A percentile compares a stretch with the other conserved stretches of the same genome.
phyloP scores from a whole-genome alignment of 2,329 filamentous ascomycete genomes.

The Claviceps sp. region DNA sequence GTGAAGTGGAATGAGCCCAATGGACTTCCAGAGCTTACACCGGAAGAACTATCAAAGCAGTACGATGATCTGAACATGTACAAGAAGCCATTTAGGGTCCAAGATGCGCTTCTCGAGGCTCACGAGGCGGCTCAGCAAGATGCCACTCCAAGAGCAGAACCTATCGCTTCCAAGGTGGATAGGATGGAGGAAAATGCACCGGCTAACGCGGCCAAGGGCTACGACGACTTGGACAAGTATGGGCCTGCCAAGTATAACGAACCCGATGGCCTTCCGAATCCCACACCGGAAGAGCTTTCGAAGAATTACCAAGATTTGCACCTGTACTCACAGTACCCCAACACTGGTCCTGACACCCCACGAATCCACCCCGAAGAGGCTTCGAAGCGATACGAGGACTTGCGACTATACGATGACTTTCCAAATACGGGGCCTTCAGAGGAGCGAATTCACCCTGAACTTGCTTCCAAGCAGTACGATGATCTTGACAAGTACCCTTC shows the following conservation, averaged over 20 bases:
- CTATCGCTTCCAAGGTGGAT: constrained; percentile 5
- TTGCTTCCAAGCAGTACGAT: constrained; percentile 20
- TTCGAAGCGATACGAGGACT: constrained; percentile 24
- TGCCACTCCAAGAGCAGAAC: constrained; percentile 5
- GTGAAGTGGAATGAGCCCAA: constrained; percentile 18
- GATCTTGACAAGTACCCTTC: constrained; percentile 20
- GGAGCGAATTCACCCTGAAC: constrained; percentile 16
- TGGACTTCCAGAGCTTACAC: constrained; percentile 12
- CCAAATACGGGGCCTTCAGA: constrained; percentile 12
- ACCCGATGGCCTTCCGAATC: constrained; percentile 6
- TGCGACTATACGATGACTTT: constrained; percentile 19
- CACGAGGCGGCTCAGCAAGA: constrained; percentile 7
- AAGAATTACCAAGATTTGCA: constrained; percentile 18
- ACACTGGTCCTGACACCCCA: constrained; percentile 11
- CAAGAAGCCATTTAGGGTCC: constrained; percentile 4
- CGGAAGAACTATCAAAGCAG: constrained; percentile 18
- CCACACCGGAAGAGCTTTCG: constrained; percentile 15
- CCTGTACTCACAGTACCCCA: constrained; percentile 13
- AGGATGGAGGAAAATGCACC: background rate
- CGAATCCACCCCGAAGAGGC: constrained; percentile 20
- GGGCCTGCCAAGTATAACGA: constrained; percentile 7
- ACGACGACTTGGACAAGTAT: constrained; percentile 8
- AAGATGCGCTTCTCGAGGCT: constrained; percentile 7
- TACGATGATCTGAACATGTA: constrained; percentile 25
- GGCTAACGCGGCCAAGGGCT: constrained; percentile 1